Base-by-base conservation (phyloP, 2,329 filamentous ascomycete species). In the Colletotrichum zoysiae region DNA sequence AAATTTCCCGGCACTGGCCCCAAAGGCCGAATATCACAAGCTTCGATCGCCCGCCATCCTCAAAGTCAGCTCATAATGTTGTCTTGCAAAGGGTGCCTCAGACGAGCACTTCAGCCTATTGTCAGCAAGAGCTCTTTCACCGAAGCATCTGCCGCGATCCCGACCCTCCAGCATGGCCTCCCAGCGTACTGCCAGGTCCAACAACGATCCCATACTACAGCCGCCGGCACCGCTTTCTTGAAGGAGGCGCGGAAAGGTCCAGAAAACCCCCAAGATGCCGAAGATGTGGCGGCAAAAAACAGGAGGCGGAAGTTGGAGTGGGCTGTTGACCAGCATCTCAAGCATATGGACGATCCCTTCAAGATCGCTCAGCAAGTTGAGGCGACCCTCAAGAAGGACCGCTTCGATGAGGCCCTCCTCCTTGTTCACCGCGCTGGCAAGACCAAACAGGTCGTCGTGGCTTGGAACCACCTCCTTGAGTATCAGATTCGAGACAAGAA, bases 381-480 rank as follows among this genome's bases (percentile, higher is more conserved):
- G 65, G 84, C 85, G 61, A 84, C 89, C 23, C 83, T 98, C 59
- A 79, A 79, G 6, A 86, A 87, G 70, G 87, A 87, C 53, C 84
- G 90, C 42, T 87, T 87, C 48, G 88, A 90, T 2, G 90, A 94
- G 77, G 94, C 95, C 35, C 81, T 92, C 53, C 83, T 89, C 26
- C 80, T 97, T 71, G 88, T 92, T 48, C 90, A 92, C 70, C 84
- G 87, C 75, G 92, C 92, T n/a, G 94, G 91, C 79, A 89, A 87
- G 75, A 81, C 85, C 0, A 85, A 88, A 74, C 84, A 90, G 70
- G 90, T 92, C 74, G 84, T 89, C 5, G 95, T 97, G 70, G 91
- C 92, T 70, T 99, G 95, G 95, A 98, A 98, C 81, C 89, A 93
- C 78, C 81, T 97, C 56, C 91, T 99, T 68, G 88, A 91, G 69